These are phyloP conservation scores for Sisymbrium altissimum DNA, from an alignment of 345 rosid genomes.

Conservation along the genomic window DNA sequence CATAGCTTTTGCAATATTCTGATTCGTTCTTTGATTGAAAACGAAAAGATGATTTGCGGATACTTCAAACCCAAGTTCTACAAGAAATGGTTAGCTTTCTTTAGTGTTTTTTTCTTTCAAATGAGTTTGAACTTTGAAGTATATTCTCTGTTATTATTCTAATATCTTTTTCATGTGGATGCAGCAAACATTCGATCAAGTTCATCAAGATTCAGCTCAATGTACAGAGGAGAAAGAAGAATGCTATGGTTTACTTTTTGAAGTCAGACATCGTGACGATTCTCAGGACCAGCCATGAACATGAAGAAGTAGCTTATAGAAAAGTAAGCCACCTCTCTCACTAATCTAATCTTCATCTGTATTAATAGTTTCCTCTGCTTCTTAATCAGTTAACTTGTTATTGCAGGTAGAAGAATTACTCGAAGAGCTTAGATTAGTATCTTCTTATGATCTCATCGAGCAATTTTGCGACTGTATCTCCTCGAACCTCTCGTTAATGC, in stretches of 20 bases:
- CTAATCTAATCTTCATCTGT: not conserved
- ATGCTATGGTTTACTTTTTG: slow-evolving; percentile 42
- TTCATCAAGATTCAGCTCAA: slow-evolving; percentile 54
- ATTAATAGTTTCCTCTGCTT: no score
- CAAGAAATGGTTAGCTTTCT: slow-evolving; percentile 26
- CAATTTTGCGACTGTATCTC: slow-evolving; percentile 46
- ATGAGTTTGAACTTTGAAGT: not conserved
- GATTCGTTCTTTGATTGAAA: not conserved
- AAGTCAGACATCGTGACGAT: slow-evolving; percentile 69
- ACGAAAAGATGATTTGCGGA: slow-evolving; percentile 14
- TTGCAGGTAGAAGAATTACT: slow-evolving; percentile 70
- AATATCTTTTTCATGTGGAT: not conserved
- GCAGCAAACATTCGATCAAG: slow-evolving; percentile 56
- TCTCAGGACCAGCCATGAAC: slow-evolving; percentile 41
- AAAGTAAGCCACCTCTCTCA: slow-evolving; percentile 45
- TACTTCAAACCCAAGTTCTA: slow-evolving; percentile 34
- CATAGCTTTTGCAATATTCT: slow-evolving; percentile 10
- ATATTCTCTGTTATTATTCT: not conserved
- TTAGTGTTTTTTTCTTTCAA: not conserved
- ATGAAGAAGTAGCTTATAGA: slow-evolving; percentile 57
- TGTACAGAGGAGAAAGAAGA: slow-evolving; percentile 50
- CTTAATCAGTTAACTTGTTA: not conserved
- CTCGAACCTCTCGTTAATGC: slow-evolving; percentile 50
- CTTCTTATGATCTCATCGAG: slow-evolving; percentile 53
- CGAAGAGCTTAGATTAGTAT: slow-evolving; percentile 47